A percentile compares a stretch with the other conserved stretches of the same genome.
phyloP scores from a whole-genome alignment of 306 rosid species.

The Gastrolobium villosum region DNA sequence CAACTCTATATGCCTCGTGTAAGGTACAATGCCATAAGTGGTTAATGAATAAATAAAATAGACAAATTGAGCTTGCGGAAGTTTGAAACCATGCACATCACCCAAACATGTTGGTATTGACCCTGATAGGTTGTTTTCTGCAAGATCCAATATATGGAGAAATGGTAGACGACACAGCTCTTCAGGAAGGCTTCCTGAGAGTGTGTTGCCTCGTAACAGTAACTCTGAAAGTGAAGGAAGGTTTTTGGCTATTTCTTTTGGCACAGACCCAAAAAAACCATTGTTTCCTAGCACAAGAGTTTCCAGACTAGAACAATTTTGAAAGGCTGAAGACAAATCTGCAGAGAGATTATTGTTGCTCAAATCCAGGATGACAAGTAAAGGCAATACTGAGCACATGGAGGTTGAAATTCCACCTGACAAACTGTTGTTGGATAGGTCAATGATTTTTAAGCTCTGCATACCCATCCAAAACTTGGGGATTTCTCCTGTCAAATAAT shows the following conservation, averaged over 20 bases:
- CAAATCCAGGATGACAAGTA: background rate
- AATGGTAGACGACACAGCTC: conserved; percentile 2
- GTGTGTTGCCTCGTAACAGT: conserved; percentile 27
- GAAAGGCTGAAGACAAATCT: conserved; percentile 11
- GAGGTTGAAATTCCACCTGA: conserved; percentile 32
- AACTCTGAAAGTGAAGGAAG: conserved; percentile 6
- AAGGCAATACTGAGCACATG: conserved; percentile 25
- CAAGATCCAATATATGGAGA: conserved; percentile 23
- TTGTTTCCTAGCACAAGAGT: background rate
- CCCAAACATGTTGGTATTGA: conserved; percentile 37
- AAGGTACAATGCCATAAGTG: background rate
- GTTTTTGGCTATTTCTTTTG: conserved; percentile 22
- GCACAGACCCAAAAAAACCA: conserved; percentile 22
- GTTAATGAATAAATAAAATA: background rate
- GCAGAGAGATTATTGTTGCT: conserved; percentile 15
- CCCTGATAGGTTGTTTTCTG: conserved; percentile 30
- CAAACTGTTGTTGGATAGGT: conserved; percentile 25
- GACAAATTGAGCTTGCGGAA: background rate
- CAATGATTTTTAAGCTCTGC: background rate
- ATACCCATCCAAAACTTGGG: conserved; percentile 38
- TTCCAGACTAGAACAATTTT: background rate
- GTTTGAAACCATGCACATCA: conserved; percentile 39
- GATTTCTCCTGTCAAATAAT: conserved; percentile 14
- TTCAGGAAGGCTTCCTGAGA: conserved; percentile 14
- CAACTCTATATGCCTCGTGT: conserved; percentile 25